Percentiles rank a stretch among this genome's conserved stretches.
Conservation (phyloP, 495 filamentous ascomycete genomes). For the Paragyromitra xinjiangensis region DNA sequence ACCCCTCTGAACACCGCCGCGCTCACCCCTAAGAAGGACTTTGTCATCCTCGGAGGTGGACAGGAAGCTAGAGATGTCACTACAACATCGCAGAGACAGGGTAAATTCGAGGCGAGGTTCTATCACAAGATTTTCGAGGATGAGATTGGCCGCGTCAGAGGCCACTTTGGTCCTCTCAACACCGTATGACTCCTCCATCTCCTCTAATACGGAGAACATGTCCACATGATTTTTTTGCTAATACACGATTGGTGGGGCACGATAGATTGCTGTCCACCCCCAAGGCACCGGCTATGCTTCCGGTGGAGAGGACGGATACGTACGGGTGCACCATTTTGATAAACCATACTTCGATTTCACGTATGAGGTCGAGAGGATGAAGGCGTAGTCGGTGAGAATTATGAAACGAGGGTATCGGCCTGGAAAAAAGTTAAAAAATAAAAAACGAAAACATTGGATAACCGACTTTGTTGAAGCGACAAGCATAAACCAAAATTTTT, state of each 20-base stretch:
- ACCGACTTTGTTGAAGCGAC: not conserved
- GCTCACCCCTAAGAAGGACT: conserved; percentile 94
- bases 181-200: conserved; percentile 57
- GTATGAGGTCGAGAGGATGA: conserved; percentile 91
- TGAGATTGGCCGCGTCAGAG: conserved; percentile 94
- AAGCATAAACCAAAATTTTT: conserved; percentile 7
- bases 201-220: not conserved
- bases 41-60: conserved; percentile 94
- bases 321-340: conserved; percentile 98
- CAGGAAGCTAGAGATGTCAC: conserved; percentile 99
- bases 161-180: conserved; percentile 95
- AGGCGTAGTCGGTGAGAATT: conserved; percentile 53
- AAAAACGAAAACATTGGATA: conserved; percentile 22
- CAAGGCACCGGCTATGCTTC: conserved; percentile 88
- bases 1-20: conserved; percentile 96
- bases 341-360: conserved; percentile 97
- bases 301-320: conserved; percentile 98
- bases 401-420: not conserved
- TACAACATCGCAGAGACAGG: conserved; percentile 89
- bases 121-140: conserved; percentile 99
- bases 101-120: conserved; percentile 98
- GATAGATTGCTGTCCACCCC: conserved; percentile 80
- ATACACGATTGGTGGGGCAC: conserved; percentile 7
- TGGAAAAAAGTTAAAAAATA: conserved; percentile 7
- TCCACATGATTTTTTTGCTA: not conserved